Evolutionary conservation across 768 basidiomycete species (phyloP).

Genomic region (Pisolithus tinctorius): DNA sequence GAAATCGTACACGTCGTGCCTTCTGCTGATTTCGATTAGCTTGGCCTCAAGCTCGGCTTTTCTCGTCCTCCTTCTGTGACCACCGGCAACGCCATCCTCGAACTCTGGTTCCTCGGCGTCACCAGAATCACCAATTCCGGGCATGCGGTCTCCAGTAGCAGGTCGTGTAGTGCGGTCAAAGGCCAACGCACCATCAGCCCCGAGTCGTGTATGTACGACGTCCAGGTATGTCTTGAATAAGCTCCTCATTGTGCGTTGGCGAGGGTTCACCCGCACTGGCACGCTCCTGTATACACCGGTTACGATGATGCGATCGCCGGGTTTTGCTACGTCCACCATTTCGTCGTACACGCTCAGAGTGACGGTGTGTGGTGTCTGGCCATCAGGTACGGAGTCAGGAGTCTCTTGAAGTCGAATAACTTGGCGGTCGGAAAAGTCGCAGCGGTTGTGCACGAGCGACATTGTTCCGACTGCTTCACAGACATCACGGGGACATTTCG

Average conservation of each 20-base stretch:
- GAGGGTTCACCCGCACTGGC: slow-evolving; percentile 91
- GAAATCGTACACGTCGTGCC: slow-evolving; percentile 81
- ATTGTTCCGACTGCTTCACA: slow-evolving; percentile 86
- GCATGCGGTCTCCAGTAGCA: slow-evolving; percentile 58
- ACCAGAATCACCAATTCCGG: slow-evolving; percentile 63
- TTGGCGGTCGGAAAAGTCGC: slow-evolving; percentile 93
- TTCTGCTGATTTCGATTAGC: slow-evolving; percentile 62
- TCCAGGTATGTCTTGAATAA: slow-evolving; percentile 98
- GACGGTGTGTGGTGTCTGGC: slow-evolving; percentile 97
- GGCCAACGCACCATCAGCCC: slow-evolving; percentile 53
- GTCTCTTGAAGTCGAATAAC: slow-evolving; percentile 95
- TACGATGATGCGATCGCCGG: slow-evolving; percentile 86
- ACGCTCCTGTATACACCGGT: slow-evolving; percentile 94
- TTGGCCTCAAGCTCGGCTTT: slow-evolving; percentile 74
- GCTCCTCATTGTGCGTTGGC: slow-evolving; percentile 86
- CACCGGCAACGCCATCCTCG: slow-evolving; percentile 37
- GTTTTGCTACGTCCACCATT: slow-evolving; percentile 92
- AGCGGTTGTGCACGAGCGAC: slow-evolving; percentile 94
- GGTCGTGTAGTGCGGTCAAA: slow-evolving; percentile 76
- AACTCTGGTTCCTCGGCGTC: slow-evolving; percentile 63
- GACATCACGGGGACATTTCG: slow-evolving; percentile 86
- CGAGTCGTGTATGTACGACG: slow-evolving; percentile 85
- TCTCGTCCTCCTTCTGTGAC: slow-evolving; percentile 31
- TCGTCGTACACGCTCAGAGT: slow-evolving; percentile 98
- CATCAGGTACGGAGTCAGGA: slow-evolving; percentile 95